A percentile compares a stretch with the other conserved stretches of the same genome.
phyloP scores from a whole-genome alignment of 345 rosid species.

The Gossypioides kirkii region DNA sequence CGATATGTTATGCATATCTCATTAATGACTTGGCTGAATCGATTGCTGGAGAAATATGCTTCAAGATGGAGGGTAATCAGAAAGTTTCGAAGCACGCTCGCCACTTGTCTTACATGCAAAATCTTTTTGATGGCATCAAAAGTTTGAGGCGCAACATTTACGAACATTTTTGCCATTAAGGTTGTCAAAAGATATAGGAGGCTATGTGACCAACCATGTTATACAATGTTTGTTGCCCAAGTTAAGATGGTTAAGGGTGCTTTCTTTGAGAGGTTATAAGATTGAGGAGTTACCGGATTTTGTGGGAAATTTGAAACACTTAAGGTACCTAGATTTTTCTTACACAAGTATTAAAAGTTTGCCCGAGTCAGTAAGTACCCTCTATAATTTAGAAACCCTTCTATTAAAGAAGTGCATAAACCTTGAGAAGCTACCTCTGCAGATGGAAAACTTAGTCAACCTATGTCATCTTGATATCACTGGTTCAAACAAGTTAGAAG shows the following conservation, averaged over 20 bases:
- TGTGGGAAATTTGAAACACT: slow-evolving; percentile 30
- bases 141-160: slow-evolving; percentile 29
- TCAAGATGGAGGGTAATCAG: neutral
- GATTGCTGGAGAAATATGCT: neutral
- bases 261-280: neutral
- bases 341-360: slow-evolving; percentile 20
- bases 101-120: neutral
- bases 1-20: neutral
- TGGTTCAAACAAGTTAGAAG: too few species aligned
- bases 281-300: slow-evolving; percentile 22
- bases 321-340: slow-evolving; percentile 34
- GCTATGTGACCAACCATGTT: neutral
- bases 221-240: neutral
- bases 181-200: neutral
- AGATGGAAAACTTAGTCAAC: neutral
- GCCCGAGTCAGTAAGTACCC: slow-evolving; percentile 21
- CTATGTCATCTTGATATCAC: too few species aligned
- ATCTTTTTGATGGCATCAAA: neutral
- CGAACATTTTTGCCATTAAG: slow-evolving; percentile 36
- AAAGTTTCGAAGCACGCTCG: neutral
- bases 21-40: neutral
- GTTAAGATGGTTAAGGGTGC: neutral
- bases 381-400: slow-evolving; percentile 25
- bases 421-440: neutral
- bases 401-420: neutral